A percentile compares a stretch with the other conserved stretches of the same genome.
Conservation (phyloP, 163 green algal species). For the Scenedesmus sp. region DNA sequence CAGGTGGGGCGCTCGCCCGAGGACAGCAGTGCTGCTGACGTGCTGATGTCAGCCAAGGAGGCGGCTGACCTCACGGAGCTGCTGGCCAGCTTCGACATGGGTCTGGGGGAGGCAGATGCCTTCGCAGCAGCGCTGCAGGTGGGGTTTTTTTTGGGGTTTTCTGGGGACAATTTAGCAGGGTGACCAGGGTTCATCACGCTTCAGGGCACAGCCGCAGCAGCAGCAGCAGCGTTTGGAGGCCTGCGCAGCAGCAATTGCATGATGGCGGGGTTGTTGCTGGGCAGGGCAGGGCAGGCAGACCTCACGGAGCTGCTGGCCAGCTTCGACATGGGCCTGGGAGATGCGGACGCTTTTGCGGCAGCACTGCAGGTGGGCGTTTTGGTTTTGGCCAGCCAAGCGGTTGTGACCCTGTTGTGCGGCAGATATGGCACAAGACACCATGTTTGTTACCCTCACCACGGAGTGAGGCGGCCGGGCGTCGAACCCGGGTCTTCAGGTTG, state of each 20-base stretch:
- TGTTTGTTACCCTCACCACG: no score
- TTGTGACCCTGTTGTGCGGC: no score
- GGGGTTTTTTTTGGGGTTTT: no score
- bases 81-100: conserved; percentile 81
- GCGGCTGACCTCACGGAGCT: conserved; percentile 74
- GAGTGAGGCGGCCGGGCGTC: no score
- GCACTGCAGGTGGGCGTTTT: conserved; percentile 27
- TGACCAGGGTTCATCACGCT: no score
- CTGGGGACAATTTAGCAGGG: no score
- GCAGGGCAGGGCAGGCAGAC: conserved; percentile 33
- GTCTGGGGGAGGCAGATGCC: conserved; percentile 67
- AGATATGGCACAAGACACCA: no score
- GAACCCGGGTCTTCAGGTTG: no score
- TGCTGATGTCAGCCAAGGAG: conserved; percentile 66
- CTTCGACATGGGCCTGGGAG: conserved; percentile 78
- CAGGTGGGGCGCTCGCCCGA: conserved; percentile 21
- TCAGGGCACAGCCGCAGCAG: not conserved
- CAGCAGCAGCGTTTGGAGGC: no score
- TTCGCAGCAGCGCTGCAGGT: conserved; percentile 53
- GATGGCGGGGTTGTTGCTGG: not conserved
- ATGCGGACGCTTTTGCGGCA: conserved; percentile 54
- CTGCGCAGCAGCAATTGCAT: no score
- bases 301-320: conserved; percentile 79
- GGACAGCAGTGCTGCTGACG: not conserved
- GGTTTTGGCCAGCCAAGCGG: no score